Conservation (phyloP, 768 basidiomycete species). For the Guyanaporus albipodus region DNA sequence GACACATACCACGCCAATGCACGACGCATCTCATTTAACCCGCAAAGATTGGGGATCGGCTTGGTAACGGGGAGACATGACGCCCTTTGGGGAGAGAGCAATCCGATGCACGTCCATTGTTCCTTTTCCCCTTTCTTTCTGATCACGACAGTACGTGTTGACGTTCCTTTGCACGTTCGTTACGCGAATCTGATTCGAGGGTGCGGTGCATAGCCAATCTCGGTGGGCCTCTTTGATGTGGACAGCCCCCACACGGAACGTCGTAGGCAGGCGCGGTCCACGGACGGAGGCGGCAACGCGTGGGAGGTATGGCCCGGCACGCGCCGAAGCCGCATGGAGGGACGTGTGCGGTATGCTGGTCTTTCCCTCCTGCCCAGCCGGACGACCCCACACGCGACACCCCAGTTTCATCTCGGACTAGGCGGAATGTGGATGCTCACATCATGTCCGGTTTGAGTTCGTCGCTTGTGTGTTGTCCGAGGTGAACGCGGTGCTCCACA, state of each 20-base stretch:
- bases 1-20: conserved; percentile 15
- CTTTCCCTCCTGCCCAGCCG: neutral
- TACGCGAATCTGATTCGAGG: conserved; percentile 24
- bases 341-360: neutral
- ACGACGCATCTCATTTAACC: conserved; percentile 20
- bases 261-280: neutral
- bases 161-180: conserved; percentile 14
- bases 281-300: neutral
- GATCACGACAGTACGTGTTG: neutral
- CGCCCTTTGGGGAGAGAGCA: neutral
- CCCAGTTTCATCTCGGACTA: conserved; percentile 1
- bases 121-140: neutral
- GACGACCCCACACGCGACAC: conserved; percentile 5
- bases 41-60: conserved; percentile 17
- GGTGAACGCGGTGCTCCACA: conserved; percentile 13
- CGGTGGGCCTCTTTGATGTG: conserved; percentile 1
- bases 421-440: conserved; percentile 9
- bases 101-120: too few species aligned
- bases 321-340: conserved; percentile 20
- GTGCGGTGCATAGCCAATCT: conserved; percentile 21
- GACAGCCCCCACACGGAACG: conserved; percentile 2
- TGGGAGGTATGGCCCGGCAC: neutral
- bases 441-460: conserved; percentile 5
- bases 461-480: conserved; percentile 12
- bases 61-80: neutral